phyloP scores from a whole-genome alignment of 2,329 filamentous ascomycete species.

The Gnomoniopsis smithogilvyi region DNA sequence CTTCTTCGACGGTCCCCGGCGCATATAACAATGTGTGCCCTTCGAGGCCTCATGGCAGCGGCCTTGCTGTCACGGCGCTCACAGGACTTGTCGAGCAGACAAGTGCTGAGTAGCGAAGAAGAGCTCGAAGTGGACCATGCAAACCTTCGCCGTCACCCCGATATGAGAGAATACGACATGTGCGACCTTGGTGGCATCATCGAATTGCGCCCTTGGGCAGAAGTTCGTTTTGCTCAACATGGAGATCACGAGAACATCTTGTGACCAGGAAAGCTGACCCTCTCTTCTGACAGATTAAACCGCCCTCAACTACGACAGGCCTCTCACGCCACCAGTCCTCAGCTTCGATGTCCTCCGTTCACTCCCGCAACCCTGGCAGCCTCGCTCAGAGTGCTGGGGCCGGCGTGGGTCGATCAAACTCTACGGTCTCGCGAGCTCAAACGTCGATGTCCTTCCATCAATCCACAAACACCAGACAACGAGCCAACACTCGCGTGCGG shows the following conservation, averaged over 20 bases:
- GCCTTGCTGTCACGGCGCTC: neutral
- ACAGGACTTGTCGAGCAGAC: neutral
- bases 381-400: constrained; percentile 58
- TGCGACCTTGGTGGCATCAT: neutral
- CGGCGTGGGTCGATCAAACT: constrained; percentile 42
- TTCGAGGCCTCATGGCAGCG: neutral
- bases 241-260: neutral
- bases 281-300: constrained; percentile 30
- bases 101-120: neutral
- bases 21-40: neutral
- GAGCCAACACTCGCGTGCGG: constrained; percentile 36
- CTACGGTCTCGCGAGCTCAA: constrained; percentile 44
- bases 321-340: constrained; percentile 37
- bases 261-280: neutral
- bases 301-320: constrained; percentile 26
- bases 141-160: neutral
- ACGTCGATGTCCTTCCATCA: constrained; percentile 47
- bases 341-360: constrained; percentile 37
- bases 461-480: constrained; percentile 42
- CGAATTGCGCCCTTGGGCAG: neutral
- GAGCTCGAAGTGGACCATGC: neutral
- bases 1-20: neutral
- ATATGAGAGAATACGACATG: neutral
- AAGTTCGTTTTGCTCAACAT: constrained; percentile 1
- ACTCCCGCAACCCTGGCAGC: constrained; percentile 35